Percentiles rank a stretch among this genome's conserved stretches.
Evolutionary conservation across 2,329 filamentous ascomycete species (phyloP).

Genomic region (Furcasterigmium sp.): DNA sequence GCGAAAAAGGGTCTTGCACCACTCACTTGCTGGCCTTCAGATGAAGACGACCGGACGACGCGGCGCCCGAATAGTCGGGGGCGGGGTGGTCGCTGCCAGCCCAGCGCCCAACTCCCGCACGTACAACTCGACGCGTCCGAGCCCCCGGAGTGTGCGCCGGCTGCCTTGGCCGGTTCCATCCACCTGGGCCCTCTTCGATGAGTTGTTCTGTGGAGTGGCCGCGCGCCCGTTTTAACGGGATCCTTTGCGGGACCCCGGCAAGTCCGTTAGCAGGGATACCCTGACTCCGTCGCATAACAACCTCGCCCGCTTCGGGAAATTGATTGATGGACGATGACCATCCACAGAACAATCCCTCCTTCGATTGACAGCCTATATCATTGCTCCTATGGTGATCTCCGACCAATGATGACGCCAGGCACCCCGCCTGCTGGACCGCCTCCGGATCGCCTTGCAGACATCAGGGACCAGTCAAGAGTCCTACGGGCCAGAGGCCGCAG

Average conservation of each 20-base stretch:
- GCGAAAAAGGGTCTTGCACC: not conserved
- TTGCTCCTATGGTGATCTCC: slow-evolving; percentile 29
- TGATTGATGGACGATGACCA: slow-evolving; percentile 11
- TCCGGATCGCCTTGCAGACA: not conserved
- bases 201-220: slow-evolving; percentile 33
- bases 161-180: slow-evolving; percentile 8
- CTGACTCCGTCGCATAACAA: slow-evolving; percentile 35
- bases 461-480: not conserved
- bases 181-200: slow-evolving; percentile 34
- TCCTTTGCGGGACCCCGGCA: slow-evolving; percentile 14
- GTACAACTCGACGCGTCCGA: not conserved
- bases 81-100: not conserved
- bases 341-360: slow-evolving; percentile 18
- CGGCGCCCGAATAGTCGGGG: not conserved
- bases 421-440: slow-evolving; percentile 11
- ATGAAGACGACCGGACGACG: not conserved
- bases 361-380: slow-evolving; percentile 27
- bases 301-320: slow-evolving; percentile 37
- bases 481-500: not conserved
- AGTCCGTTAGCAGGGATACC: slow-evolving; percentile 19
- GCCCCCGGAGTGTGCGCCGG: not conserved
- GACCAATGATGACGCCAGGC: slow-evolving; percentile 23
- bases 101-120: not conserved
- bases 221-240: not conserved
- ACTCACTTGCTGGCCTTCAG: no score